These are phyloP conservation scores for Microstegium vimineum DNA, from an alignment of 176 grass and related monocot species.

Conservation along the genomic window DNA sequence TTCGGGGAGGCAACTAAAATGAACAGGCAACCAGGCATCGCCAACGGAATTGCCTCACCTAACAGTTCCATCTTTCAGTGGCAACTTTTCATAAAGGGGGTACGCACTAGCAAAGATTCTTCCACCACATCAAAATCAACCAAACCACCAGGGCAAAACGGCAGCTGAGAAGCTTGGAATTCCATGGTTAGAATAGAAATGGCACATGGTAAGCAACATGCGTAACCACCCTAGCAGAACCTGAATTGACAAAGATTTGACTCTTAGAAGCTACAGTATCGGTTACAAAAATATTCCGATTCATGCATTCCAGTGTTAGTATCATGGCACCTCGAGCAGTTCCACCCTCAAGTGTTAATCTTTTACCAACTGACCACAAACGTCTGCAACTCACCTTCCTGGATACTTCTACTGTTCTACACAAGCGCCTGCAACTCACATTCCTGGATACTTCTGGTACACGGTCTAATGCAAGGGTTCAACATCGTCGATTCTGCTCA, in stretches of 20 bases:
- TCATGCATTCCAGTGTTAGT: conserved; percentile 4
- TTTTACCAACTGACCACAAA: neutral
- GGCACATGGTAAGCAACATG: conserved; percentile 8
- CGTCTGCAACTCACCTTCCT: conserved; percentile 28
- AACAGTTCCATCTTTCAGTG: neutral
- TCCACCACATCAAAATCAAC: conserved; percentile 14
- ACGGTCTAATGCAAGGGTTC: conserved; percentile 11
- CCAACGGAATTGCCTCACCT: neutral
- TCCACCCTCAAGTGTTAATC: neutral
- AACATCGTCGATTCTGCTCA: neutral
- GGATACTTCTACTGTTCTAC: conserved; percentile 27
- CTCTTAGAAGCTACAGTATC: neutral
- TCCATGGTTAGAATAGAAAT: conserved; percentile 1
- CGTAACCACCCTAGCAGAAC: neutral
- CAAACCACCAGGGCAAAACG: neutral
- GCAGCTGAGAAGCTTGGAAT: neutral
- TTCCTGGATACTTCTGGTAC: conserved; percentile 36
- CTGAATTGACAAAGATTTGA: conserved; percentile 25
- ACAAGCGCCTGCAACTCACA: conserved; percentile 13
- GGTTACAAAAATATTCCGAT: neutral
- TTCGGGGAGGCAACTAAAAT: neutral
- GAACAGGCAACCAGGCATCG: conserved; percentile 12
- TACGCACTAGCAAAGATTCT: conserved; percentile 30
- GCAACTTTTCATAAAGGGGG: conserved; percentile 14
- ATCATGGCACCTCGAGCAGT: neutral